Conservation (phyloP, 2,329 filamentous ascomycete species). For the Fusarium tuaranense region DNA sequence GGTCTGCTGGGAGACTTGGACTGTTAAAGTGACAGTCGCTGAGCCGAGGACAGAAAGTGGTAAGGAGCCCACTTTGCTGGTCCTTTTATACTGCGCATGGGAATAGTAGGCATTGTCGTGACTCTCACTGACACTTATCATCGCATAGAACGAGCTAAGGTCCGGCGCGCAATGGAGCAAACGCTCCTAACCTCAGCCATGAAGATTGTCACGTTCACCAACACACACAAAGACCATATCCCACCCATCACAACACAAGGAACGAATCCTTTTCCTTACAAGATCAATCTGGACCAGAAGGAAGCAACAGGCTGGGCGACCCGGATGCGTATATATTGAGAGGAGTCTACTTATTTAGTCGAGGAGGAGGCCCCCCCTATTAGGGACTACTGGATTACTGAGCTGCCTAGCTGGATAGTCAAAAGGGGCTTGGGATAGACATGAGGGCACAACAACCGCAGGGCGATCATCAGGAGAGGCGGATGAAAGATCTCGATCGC, state of each 20-base stretch:
- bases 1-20: constrained; percentile 97
- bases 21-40: constrained; percentile 90
- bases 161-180: constrained; percentile 90
- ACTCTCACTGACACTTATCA: neutral
- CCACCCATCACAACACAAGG: constrained; percentile 95
- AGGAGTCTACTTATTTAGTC: neutral
- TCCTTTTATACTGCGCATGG: neutral
- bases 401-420: neutral
- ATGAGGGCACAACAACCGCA: neutral
- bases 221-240: constrained; percentile 93
- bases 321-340: constrained; percentile 79
- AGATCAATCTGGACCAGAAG: constrained; percentile 89
- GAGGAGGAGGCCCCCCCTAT: neutral
- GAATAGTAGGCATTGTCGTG: neutral
- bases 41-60: constrained; percentile 90
- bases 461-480: neutral
- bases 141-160: constrained; percentile 81
- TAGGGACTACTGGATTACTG: neutral
- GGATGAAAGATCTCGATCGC: neutral
- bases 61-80: constrained; percentile 55
- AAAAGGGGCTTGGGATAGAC: neutral
- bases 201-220: constrained; percentile 90
- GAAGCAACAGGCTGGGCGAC: constrained; percentile 79
- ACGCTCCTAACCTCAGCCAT: constrained; percentile 88
- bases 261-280: constrained; percentile 95